Evolutionary conservation across 768 basidiomycete genomes (phyloP), one percentile per base, ranked within the genome.

Genomic region (Russula virescens): DNA sequence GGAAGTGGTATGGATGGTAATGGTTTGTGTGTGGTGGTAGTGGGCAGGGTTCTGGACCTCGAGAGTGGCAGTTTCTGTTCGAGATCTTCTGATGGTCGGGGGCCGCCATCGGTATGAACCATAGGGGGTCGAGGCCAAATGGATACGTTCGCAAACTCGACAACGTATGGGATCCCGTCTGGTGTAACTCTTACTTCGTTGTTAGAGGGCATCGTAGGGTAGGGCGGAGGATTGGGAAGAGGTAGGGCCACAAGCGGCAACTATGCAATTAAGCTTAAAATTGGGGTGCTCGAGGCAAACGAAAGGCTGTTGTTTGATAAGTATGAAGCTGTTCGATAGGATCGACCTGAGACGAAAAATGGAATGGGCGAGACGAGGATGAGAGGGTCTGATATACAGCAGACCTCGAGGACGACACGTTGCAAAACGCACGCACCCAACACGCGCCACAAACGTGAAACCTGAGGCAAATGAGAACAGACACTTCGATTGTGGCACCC

Each of bases 141-240:
- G 43, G 70, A 63, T 46, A 75, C 68, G 64, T 74, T 73, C 55
- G 72, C 70, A 62, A 75, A 75, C 58, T 75, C 74, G 60, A 72
- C 72, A 62, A 75, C 57, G 65, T 73, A 75, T 19, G 74, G 75
- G 61, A 75, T 69, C 58, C 75, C 74, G 59, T 68, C 68, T 18
- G 71, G 63, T 52, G 70, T 73, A 66, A 73, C 73, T 63, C 68
- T 71, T 68, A 74, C 60, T 57, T 74, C 69, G 26, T 53, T 35
- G 46, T 60, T 60, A 42, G 38, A n/a, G 19, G 67, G 65, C 55
- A 70, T 69, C 68, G 71, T 71, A 21, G 50, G 46, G 21, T 42
- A 53, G 25, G 63, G 18, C 42, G 23, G 52, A 38, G 43, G 52
- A 40, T 16, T 50, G 51, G 53, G 31, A 58, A 34, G 52, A 48